Conservation (phyloP, 495 filamentous ascomycete species). For the Penicillium longicatenatum region DNA sequence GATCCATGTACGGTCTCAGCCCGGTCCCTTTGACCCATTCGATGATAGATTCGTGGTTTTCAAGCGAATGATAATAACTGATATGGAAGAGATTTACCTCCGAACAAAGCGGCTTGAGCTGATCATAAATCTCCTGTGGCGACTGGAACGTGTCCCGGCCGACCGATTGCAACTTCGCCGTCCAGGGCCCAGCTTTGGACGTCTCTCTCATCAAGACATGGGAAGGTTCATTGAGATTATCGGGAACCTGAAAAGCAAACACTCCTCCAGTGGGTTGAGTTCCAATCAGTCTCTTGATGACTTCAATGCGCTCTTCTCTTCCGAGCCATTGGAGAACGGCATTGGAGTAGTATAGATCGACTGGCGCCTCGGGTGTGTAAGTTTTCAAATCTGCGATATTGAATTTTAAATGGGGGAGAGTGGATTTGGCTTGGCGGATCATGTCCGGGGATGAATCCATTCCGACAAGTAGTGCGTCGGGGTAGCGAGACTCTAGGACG, state of each 20-base stretch:
- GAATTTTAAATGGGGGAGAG: conserved; percentile 37
- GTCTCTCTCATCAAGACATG: conserved; percentile 52
- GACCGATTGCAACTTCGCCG: conserved; percentile 29
- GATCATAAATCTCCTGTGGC: conserved; percentile 46
- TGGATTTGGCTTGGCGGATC: conserved; percentile 46
- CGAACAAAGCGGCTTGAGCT: conserved; percentile 41
- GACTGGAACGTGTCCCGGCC: conserved; percentile 51
- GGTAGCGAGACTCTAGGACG: conserved; percentile 45
- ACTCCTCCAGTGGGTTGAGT: conserved; percentile 43
- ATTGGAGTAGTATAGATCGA: conserved; percentile 56
- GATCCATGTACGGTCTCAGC: conserved; percentile 51
- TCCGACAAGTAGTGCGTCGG: conserved; percentile 44
- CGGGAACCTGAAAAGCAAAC: conserved; percentile 57
- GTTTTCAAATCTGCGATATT: conserved; percentile 38
- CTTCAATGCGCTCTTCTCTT: conserved; percentile 38
- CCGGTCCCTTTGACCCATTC: conserved; percentile 61
- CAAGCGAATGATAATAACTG: conserved; percentile 52
- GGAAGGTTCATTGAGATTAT: conserved; percentile 50
- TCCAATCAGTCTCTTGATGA: conserved; percentile 43
- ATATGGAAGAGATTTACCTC: conserved; percentile 53
- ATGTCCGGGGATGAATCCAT: conserved; percentile 58
- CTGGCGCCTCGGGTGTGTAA: conserved; percentile 33
- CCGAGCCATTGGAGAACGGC: conserved; percentile 59
- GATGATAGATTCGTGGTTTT: conserved; percentile 47
- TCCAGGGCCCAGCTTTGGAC: conserved; percentile 42